Percentiles rank a stretch among this genome's conserved stretches.
phyloP scores from a whole-genome alignment of 2,329 filamentous ascomycete species.

The Phialophora expanda region DNA sequence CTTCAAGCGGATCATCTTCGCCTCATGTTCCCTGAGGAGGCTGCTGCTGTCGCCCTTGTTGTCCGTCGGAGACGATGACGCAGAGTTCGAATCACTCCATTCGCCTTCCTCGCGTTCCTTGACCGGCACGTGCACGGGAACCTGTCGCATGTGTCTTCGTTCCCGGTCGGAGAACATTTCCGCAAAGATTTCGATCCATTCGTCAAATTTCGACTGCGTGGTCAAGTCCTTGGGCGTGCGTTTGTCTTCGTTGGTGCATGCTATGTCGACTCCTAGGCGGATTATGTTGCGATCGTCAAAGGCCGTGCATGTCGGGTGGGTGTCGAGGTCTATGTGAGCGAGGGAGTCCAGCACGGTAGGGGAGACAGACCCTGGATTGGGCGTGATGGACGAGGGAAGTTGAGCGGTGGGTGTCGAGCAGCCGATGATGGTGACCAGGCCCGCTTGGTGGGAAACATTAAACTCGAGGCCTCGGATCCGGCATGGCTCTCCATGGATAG shows the following conservation, averaged over 20 bases:
- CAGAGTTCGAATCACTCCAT: conserved; percentile 17
- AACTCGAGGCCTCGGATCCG: conserved; percentile 58
- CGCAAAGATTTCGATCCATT: conserved; percentile 65
- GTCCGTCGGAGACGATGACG: conserved; percentile 6
- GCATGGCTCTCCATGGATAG: conserved; percentile 5
- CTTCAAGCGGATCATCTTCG: conserved; percentile 58
- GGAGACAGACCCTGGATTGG: conserved; percentile 22
- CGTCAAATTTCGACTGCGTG: conserved; percentile 57
- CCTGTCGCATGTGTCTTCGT: conserved; percentile 59
- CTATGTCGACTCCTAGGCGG: conserved; percentile 64
- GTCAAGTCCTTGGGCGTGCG: conserved; percentile 55
- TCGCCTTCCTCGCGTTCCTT: conserved; percentile 44
- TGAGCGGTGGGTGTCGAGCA: conserved; percentile 42
- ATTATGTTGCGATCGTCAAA: conserved; percentile 18
- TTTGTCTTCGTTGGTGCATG: conserved; percentile 63
- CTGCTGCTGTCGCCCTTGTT: conserved; percentile 5
- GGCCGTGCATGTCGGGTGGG: conserved; percentile 24
- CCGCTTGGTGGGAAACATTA: conserved; percentile 69
- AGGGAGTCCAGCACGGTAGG: conserved; percentile 16
- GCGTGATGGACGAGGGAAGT: conserved; percentile 17
- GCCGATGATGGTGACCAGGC: conserved; percentile 64
- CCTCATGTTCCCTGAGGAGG: conserved; percentile 29
- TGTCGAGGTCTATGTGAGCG: conserved; percentile 21
- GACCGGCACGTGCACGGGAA: conserved; percentile 40
- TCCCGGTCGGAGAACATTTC: conserved; percentile 65